Evolutionary conservation across 1,139 yeast genomes (phyloP).

Genomic region (Zygosaccharomyces pseudobailii): DNA sequence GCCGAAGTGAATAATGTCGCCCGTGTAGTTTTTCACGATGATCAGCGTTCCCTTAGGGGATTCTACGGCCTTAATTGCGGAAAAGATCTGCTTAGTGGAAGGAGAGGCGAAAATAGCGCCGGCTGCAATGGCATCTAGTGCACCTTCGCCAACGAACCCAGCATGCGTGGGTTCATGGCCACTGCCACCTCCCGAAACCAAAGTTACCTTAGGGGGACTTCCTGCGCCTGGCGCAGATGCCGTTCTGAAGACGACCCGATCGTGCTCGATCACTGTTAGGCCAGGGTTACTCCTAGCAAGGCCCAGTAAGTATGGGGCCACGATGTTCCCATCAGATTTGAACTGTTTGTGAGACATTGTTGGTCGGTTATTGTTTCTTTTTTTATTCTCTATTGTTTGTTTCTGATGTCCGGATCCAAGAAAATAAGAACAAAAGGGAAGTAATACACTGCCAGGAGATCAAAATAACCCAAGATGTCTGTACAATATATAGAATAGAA

Average conservation of each 20-base stretch:
- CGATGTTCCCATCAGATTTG: constrained; percentile 18
- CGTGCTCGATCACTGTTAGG: constrained; percentile 56
- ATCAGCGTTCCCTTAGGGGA: constrained; percentile 62
- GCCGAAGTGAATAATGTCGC: constrained; percentile 89
- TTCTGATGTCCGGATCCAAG: too few relatives aligned
- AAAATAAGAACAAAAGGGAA: too few relatives aligned
- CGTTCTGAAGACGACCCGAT: constrained; percentile 56
- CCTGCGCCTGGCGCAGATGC: constrained; percentile 49
- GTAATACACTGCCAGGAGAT: too few relatives aligned
- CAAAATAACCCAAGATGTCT: too few relatives aligned
- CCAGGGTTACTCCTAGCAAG: constrained; percentile 18
- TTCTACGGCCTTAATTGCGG: constrained; percentile 48
- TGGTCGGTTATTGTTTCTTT: neutral
- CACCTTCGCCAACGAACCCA: constrained; percentile 81
- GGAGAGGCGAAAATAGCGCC: constrained; percentile 92
- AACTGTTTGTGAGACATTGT: constrained; percentile 17
- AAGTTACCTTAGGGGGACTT: constrained; percentile 45
- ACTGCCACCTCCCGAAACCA: constrained; percentile 90
- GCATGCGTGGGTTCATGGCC: constrained; percentile 96
- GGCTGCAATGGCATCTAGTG: constrained; percentile 81
- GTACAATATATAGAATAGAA: too few relatives aligned
- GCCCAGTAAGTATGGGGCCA: constrained; percentile 15
- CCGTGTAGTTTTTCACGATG: constrained; percentile 87
- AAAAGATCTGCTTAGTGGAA: constrained; percentile 77
- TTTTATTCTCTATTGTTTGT: neutral